phyloP scores from a whole-genome alignment of 306 rosid species.

The Dryas octopetala region DNA sequence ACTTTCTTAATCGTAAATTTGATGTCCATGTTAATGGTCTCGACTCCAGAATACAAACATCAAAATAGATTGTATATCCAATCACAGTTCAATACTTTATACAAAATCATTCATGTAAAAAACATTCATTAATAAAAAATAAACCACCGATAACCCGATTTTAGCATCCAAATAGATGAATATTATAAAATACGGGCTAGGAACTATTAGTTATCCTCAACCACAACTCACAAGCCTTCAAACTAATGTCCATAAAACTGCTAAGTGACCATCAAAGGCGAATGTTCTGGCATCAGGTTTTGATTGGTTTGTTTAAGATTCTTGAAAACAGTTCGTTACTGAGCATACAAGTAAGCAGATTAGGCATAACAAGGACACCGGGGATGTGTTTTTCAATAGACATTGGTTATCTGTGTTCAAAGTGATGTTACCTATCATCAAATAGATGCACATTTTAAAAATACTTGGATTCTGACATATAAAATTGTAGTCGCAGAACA shows the following conservation, averaged over 20 bases:
- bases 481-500: not conserved
- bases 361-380: not conserved
- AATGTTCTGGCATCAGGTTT: not conserved
- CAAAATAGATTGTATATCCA: not conserved
- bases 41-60: too few species aligned
- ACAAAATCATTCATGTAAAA: not conserved
- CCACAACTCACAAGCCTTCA: not conserved
- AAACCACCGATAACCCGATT: not conserved
- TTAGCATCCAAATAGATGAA: not conserved
- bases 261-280: not conserved
- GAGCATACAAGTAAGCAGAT: not conserved
- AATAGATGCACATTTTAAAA: not conserved
- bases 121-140: not conserved
- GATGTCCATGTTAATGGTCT: too few species aligned
- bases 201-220: not conserved
- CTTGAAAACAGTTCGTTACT: not conserved
- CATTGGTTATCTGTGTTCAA: not conserved
- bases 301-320: too few species aligned
- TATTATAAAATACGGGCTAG: not conserved
- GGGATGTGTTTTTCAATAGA: not conserved
- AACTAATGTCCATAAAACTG: too few species aligned
- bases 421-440: not conserved
- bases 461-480: slow-evolving; percentile 4
- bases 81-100: not conserved
- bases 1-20: too few species aligned